Percentiles rank a stretch among this genome's conserved stretches.
These are phyloP conservation scores for Talaromyces trachyspermus DNA, from an alignment of 495 filamentous ascomycete species.

Conservation along the genomic window DNA sequence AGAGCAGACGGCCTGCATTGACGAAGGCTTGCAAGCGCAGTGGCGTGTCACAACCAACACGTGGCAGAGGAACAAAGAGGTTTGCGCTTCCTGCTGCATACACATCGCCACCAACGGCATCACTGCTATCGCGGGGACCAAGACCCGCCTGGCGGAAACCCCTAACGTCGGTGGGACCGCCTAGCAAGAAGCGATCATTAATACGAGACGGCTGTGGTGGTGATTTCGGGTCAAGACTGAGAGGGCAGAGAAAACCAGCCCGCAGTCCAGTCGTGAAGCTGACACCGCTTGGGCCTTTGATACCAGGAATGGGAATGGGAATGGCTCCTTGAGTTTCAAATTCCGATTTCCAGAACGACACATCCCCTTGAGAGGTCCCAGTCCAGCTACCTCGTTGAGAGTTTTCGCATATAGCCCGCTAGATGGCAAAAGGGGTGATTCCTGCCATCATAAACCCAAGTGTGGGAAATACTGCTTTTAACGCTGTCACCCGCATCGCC, in stretches of 20 bases:
- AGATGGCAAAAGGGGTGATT: constrained; percentile 77
- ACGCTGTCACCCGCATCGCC: constrained; percentile 84
- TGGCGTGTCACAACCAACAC: constrained; percentile 69
- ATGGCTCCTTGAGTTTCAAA: constrained; percentile 68
- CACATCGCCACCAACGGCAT: constrained; percentile 84
- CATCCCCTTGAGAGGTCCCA: constrained; percentile 81
- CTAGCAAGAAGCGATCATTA: constrained; percentile 92
- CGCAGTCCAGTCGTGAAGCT: constrained; percentile 59
- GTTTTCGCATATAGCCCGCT: constrained; percentile 71
- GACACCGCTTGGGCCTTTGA: constrained; percentile 63
- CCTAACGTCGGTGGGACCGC: constrained; percentile 88
- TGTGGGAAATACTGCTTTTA: constrained; percentile 78
- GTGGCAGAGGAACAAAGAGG: constrained; percentile 75
- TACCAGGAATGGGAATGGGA: constrained; percentile 60
- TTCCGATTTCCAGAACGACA: constrained; percentile 83
- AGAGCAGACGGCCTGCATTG: constrained; percentile 81
- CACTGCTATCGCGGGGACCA: constrained; percentile 75
- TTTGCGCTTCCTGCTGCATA: constrained; percentile 84
- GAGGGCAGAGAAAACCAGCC: constrained; percentile 56
- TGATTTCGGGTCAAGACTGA: constrained; percentile 44
- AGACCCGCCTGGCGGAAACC: constrained; percentile 86
- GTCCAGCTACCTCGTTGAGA: constrained; percentile 75
- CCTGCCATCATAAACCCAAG: constrained; percentile 68
- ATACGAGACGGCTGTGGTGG: constrained; percentile 61
- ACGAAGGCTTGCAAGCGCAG: constrained; percentile 82